Percentiles rank a stretch among this genome's conserved stretches.
phyloP scores from a whole-genome alignment of 208 protist genomes.

The Crithidia sp. region DNA sequence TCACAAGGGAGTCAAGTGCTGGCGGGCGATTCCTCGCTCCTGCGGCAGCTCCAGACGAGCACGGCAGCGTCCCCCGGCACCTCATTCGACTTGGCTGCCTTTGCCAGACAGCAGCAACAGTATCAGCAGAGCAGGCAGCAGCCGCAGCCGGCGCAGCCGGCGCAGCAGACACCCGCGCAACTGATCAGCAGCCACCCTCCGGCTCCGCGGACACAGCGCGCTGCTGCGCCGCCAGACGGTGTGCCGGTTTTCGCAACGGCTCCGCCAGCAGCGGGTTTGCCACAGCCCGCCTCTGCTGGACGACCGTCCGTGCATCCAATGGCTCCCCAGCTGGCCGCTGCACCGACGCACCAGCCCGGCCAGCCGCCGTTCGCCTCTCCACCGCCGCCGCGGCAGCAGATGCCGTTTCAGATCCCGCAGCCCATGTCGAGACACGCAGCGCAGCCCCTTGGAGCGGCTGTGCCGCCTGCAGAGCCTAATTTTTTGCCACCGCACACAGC shows the following conservation, averaged over 20 bases:
- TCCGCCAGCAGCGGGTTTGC: too few species aligned
- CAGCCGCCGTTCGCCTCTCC: neutral
- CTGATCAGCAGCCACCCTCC: neutral
- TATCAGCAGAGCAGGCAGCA: neutral
- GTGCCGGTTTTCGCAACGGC: too few species aligned
- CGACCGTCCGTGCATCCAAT: too few species aligned
- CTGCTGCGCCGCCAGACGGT: neutral
- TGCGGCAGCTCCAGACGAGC: neutral
- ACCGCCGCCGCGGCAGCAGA: neutral
- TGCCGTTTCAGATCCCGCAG: slow-evolving; percentile 3
- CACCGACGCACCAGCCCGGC: neutral
- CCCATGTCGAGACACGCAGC: neutral
- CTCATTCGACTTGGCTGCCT: neutral
- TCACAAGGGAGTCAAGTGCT: too few species aligned
- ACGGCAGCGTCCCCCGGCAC: neutral
- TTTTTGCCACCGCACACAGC: too few species aligned
- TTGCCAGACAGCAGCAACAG: slow-evolving; percentile 7
- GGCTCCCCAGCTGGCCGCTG: too few species aligned
- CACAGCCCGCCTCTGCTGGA: too few species aligned
- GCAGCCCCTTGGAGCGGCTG: too few species aligned
- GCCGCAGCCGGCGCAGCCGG: neutral
- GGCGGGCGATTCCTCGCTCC: too few species aligned
- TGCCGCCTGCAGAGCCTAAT: too few species aligned
- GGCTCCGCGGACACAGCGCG: neutral
- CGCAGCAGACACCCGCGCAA: neutral